Conservation (phyloP, 106 monocot species). For the Dendrobium nobile region DNA sequence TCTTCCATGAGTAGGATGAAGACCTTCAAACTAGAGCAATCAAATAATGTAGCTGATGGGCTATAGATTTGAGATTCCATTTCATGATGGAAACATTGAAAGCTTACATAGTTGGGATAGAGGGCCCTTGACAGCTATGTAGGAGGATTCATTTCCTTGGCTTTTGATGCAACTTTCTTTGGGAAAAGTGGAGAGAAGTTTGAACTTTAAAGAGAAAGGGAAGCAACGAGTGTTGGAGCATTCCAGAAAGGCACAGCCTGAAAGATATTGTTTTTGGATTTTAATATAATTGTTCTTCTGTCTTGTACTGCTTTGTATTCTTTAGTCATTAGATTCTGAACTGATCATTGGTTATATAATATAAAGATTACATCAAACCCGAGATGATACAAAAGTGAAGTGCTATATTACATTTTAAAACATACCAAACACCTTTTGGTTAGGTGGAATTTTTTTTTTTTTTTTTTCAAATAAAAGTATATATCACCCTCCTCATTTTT, state of each 20-base stretch:
- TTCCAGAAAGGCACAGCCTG: not conserved
- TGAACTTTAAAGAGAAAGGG: not conserved
- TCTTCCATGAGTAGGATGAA: not conserved
- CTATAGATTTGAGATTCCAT: not conserved
- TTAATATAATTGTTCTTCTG: not conserved
- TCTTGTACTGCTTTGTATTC: not conserved
- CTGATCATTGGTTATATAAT: not conserved
- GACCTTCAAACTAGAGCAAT: not conserved
- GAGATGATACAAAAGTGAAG: not conserved
- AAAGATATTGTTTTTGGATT: conserved; percentile 1
- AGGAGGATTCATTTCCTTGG: not conserved
- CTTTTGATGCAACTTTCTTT: conserved; percentile 2
- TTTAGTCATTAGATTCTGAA: not conserved
- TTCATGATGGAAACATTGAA: not conserved
- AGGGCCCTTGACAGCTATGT: not conserved
- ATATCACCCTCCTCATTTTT: no score
- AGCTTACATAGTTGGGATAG: not conserved
- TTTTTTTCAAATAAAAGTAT: not conserved
- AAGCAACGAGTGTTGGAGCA: not conserved
- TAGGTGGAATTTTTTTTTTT: no score
- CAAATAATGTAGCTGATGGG: not conserved
- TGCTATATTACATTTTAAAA: no score
- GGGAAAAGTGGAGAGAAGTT: not conserved
- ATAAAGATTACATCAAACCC: not conserved
- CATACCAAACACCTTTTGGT: no score